phyloP scores from a whole-genome alignment of 306 rosid genomes.

The Fragaria vesca region DNA sequence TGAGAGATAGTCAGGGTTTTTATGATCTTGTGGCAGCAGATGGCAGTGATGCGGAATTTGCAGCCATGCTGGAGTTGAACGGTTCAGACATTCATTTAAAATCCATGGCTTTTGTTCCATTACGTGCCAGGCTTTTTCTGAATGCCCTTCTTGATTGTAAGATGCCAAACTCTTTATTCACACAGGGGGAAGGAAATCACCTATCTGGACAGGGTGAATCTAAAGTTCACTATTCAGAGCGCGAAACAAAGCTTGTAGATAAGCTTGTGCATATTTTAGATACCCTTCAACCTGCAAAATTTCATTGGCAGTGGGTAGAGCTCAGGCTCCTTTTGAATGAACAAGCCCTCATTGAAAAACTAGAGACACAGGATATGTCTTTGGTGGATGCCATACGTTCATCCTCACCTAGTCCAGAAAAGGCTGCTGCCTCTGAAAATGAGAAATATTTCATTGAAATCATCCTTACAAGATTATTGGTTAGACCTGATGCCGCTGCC shows the following conservation, averaged over 20 bases:
- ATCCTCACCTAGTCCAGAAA: conserved; percentile 72
- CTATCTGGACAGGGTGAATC: conserved; percentile 57
- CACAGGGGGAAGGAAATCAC: conserved; percentile 50
- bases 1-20: conserved; percentile 82
- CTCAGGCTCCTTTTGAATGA: conserved; percentile 93
- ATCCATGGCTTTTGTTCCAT: conserved; percentile 88
- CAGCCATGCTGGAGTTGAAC: conserved; percentile 67
- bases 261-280: conserved; percentile 79
- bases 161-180: conserved; percentile 48
- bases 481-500: conserved; percentile 97
- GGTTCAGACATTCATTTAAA: conserved; percentile 68
- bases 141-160: conserved; percentile 85
- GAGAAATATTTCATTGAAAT: conserved; percentile 86
- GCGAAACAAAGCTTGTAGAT: conserved; percentile 70
- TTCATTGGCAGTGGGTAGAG: conserved; percentile 99
- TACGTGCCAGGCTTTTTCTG: conserved; percentile 86
- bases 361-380: conserved; percentile 53
- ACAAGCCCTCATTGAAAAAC: conserved; percentile 80
- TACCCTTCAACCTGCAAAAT: conserved; percentile 89
- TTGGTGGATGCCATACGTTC: conserved; percentile 72
- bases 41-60: conserved; percentile 80
- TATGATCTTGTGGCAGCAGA: conserved; percentile 78
- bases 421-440: conserved; percentile 77
- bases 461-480: conserved; percentile 86
- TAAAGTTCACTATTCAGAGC: conserved; percentile 44